Evolutionary conservation across 116 monocot genomes (phyloP).

Genomic region (Dioscorea cayenensis): DNA sequence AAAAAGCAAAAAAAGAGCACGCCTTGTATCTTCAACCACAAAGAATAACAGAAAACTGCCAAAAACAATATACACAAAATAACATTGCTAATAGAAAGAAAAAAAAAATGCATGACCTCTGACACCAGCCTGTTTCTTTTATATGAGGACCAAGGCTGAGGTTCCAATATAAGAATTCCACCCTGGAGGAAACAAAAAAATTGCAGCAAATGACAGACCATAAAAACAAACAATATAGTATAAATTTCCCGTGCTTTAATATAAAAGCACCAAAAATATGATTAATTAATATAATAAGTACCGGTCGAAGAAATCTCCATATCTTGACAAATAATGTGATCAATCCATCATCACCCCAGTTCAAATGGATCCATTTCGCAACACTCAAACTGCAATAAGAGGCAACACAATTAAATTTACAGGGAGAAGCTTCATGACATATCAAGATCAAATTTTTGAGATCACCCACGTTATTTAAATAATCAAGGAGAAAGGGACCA

Average conservation of each 20-base stretch:
- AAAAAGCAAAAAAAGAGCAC: no score
- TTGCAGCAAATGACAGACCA: background rate
- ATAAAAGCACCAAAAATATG: background rate
- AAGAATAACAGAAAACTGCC: background rate
- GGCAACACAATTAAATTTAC: background rate
- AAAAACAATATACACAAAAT: background rate
- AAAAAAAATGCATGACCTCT: constrained; percentile 34
- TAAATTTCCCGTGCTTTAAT: background rate
- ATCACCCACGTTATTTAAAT: background rate
- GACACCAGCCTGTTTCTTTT: constrained; percentile 58
- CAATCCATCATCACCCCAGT: constrained; percentile 88
- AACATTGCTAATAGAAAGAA: background rate
- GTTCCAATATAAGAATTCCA: constrained; percentile 76
- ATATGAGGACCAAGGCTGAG: constrained; percentile 94
- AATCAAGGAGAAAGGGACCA: background rate
- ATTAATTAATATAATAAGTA: constrained; percentile 19
- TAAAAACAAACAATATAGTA: background rate
- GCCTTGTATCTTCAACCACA: background rate
- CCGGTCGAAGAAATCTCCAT: constrained; percentile 83
- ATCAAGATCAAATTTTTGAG: background rate
- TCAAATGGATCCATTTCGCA: constrained; percentile 95
- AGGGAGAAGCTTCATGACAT: background rate
- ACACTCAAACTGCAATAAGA: constrained; percentile 71
- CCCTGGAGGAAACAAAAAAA: constrained; percentile 40
- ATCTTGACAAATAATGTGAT: constrained; percentile 81